Base-by-base conservation (phyloP, 2,329 filamentous ascomycete genomes). In the Phoma sp. region DNA sequence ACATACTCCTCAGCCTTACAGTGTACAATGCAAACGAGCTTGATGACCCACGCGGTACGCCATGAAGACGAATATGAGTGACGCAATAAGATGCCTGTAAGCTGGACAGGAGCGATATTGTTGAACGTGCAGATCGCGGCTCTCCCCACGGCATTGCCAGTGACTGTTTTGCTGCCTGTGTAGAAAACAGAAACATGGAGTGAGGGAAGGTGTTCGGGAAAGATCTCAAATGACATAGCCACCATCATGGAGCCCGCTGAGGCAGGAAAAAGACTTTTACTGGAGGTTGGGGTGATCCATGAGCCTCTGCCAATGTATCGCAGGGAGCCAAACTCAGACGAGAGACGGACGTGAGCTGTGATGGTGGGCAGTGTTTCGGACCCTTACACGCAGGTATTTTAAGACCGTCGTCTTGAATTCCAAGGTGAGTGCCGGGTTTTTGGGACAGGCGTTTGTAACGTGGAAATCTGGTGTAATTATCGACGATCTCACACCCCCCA, bases 401-500 rank as follows among this genome's bases (percentile, higher is more conserved):
- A n/a, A 6, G 33, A 21, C 2, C n/a, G 32, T 7, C 1, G 15
- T 17, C 32, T 8, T n/a, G 10, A 15, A 35, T 9, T 35, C 5
- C 13, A 6, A 15, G 32, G n/a, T 7, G n/a, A 4, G 7, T 3
- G 8, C n/a, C 32, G 19, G 15, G 3, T 13, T 29, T 15, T 13
- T 31, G 4, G 10, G 29, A 15, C 6, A 10, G 12, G 29, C 29
- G 12, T 13, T 31, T 13, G 29, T 31, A 31, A 3, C 12, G 17
- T 39, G 21, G 36, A 39, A 24, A 24, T 13, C 13, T 27, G 27
- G 38, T 7, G 39, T 13, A 31, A 25, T 12, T 7, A 15, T 29
- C 31, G 15, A 36, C 29, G 24, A 9, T n/a, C 32, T 49, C 46
- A 63, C 56, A 67, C 63, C 5, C 71, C 71, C 72, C 72, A 74